Conservation (phyloP, 352 stramenopile species). For the Phytophthora capsici region DNA sequence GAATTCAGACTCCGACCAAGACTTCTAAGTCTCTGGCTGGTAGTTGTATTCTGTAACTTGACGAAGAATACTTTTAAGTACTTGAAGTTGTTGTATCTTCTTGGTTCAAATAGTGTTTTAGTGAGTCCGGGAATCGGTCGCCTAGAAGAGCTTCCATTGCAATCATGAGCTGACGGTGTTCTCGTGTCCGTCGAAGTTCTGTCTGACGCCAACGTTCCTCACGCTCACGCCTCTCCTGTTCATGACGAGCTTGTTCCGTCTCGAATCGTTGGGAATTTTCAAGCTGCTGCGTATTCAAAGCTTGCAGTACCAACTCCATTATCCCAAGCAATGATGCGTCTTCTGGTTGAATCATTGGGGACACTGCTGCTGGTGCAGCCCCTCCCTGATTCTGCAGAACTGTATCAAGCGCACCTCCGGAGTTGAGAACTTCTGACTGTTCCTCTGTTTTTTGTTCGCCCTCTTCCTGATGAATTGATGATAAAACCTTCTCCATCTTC, state of each 20-base stretch:
- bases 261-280: constrained; percentile 45
- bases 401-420: background rate
- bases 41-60: constrained; percentile 5
- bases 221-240: constrained; percentile 32
- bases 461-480: constrained; percentile 1
- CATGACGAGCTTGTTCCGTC: constrained; percentile 39
- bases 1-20: constrained; percentile 84
- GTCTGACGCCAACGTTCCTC: constrained; percentile 42
- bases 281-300: constrained; percentile 58
- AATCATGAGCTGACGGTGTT: constrained; percentile 68
- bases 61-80: background rate
- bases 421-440: background rate
- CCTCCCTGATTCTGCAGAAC: too few relatives aligned
- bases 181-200: constrained; percentile 36
- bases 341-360: background rate
- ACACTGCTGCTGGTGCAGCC: constrained; percentile 3
- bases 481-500: background rate
- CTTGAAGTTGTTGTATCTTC: background rate
- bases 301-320: constrained; percentile 62
- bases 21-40: constrained; percentile 54
- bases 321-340: constrained; percentile 35
- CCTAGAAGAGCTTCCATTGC: constrained; percentile 51
- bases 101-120: constrained; percentile 48
- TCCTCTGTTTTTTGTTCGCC: background rate
- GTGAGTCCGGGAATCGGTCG: constrained; percentile 48